Evolutionary conservation across 306 rosid species (phyloP).

Genomic region (Canavalia ensiformis): DNA sequence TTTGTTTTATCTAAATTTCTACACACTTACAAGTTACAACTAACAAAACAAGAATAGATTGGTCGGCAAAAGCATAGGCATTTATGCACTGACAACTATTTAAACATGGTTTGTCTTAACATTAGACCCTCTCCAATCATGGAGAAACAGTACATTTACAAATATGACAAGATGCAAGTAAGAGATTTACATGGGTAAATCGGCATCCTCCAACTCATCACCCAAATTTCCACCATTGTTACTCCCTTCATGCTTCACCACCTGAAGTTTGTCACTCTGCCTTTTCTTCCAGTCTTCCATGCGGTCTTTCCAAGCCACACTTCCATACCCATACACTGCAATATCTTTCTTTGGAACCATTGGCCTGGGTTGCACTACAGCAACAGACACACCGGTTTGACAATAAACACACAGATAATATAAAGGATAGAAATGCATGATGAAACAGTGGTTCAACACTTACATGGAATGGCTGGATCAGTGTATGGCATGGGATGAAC

Average conservation of each 20-base stretch:
- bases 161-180: background rate
- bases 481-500: conserved; percentile 74
- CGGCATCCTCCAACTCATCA: conserved; percentile 77
- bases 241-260: conserved; percentile 85
- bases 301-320: conserved; percentile 96
- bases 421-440: conserved; percentile 5
- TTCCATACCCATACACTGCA: conserved; percentile 96
- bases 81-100: background rate
- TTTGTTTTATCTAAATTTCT: background rate
- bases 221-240: conserved; percentile 59
- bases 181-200: conserved; percentile 82
- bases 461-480: conserved; percentile 77
- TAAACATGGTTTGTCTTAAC: conserved; percentile 8
- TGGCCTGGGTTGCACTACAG: conserved; percentile 88
- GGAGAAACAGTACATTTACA: conserved; percentile 3
- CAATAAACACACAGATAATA: conserved; percentile 21
- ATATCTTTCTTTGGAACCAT: conserved; percentile 97
- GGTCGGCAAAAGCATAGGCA: conserved; percentile 11
- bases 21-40: background rate
- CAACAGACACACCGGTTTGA: conserved; percentile 37
- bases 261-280: conserved; percentile 92
- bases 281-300: conserved; percentile 96
- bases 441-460: conserved; percentile 42
- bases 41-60: conserved; percentile 31
- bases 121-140: conserved; percentile 5